A percentile compares a stretch with the other conserved stretches of the same genome.
Evolutionary conservation across 2,329 filamentous ascomycete genomes (phyloP).

Genomic region (Trichoderma koningiopsis): DNA sequence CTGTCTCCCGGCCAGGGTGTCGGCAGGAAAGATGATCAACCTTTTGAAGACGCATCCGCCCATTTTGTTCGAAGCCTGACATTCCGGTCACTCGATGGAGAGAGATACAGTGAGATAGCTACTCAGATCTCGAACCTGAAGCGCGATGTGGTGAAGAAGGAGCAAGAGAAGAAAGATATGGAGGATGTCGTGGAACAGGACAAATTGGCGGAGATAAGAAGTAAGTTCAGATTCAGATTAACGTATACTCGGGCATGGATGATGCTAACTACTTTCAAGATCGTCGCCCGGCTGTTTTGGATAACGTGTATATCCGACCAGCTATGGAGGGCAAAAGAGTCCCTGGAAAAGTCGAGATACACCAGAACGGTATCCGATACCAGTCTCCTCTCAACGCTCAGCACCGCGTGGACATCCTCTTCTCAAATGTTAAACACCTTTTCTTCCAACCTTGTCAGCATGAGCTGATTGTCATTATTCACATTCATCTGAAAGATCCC

Average conservation of each 20-base stretch:
- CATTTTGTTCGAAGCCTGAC: conserved; percentile 96
- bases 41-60: conserved; percentile 92
- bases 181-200: conserved; percentile 99
- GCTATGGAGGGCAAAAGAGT: conserved; percentile 97
- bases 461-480: conserved; percentile 96
- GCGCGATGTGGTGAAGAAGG: conserved; percentile 85
- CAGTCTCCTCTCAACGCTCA: conserved; percentile 77
- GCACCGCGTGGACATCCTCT: conserved; percentile 88
- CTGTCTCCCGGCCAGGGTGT: conserved; percentile 96
- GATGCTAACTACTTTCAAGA: conserved; percentile 58
- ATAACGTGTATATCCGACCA: conserved; percentile 93
- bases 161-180: conserved; percentile 99
- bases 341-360: conserved; percentile 92
- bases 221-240: conserved; percentile 51
- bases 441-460: conserved; percentile 98
- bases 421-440: conserved; percentile 97
- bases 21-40: conserved; percentile 93
- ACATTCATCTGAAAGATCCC: conserved; percentile 95
- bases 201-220: conserved; percentile 92
- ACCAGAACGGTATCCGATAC: conserved; percentile 98
- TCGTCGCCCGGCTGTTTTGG: conserved; percentile 84
- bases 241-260: neutral
- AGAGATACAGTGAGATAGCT: conserved; percentile 86
- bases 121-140: conserved; percentile 95
- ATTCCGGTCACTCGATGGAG: conserved; percentile 86